Evolutionary conservation across 2,329 filamentous ascomycete genomes (phyloP).

Genomic region (Coniochaeta sp.): DNA sequence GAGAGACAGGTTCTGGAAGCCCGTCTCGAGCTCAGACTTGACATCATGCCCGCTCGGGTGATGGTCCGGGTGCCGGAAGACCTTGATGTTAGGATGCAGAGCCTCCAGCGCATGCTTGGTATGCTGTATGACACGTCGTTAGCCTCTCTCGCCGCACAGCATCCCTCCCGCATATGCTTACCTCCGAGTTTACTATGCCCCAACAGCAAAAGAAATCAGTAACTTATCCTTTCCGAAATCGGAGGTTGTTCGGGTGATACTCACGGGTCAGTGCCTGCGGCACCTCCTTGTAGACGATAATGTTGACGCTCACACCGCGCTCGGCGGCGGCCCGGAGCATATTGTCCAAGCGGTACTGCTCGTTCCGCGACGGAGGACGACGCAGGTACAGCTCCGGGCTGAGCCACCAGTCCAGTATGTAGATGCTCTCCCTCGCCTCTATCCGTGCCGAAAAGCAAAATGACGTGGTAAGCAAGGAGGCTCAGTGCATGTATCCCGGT

Average conservation of each 20-base stretch:
- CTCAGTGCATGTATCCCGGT: conserved; percentile 2
- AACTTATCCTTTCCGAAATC: no score
- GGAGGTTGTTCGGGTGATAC: no score
- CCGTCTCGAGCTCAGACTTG: conserved; percentile 60
- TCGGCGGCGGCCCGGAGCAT: conserved; percentile 78
- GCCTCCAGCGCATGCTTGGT: conserved; percentile 74
- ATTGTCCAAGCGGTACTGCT: conserved; percentile 75
- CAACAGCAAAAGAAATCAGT: no score
- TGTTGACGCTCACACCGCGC: conserved; percentile 74
- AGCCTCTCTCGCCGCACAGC: conserved; percentile 28
- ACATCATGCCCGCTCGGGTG: conserved; percentile 65
- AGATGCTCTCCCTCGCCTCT: conserved; percentile 69
- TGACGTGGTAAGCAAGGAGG: neutral
- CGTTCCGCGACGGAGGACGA: conserved; percentile 72
- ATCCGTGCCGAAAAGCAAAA: no score
- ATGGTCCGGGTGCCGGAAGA: conserved; percentile 89
- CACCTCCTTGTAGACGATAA: conserved; percentile 92
- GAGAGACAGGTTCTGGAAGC: conserved; percentile 38
- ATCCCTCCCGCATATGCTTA: conserved; percentile 7
- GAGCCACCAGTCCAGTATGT: conserved; percentile 88
- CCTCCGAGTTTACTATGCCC: conserved; percentile 19
- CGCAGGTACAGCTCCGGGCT: conserved; percentile 83
- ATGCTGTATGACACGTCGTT: conserved; percentile 43
- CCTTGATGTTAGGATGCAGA: conserved; percentile 75
- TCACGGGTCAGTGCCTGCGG: conserved; percentile 71